Base-by-base conservation (phyloP, 192 early-diverging fungal genomes). In the Diversispora epigaea region DNA sequence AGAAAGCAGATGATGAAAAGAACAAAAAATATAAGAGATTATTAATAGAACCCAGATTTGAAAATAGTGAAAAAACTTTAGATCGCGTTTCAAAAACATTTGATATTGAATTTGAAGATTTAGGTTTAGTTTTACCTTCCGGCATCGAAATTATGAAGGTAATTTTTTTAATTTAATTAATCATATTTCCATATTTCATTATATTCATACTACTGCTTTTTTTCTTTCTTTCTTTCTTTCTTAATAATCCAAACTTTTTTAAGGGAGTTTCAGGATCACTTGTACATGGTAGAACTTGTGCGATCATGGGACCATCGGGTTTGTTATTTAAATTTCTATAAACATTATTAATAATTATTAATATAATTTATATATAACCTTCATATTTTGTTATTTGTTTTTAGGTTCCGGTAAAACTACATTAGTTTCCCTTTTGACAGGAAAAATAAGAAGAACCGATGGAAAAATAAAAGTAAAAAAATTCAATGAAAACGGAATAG, bases 391-490 rank as follows among this genome's bases (percentile, higher is more conserved):
- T 54, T 14, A 17, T 54, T 54, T 4, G 14, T 54, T 17, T 54
- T 58, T 58, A 40, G 85, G 85, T 55, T 79, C 85, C 12, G 87
- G 87, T 25, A 88, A 91, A 56, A 88, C 88, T 1, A 90, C 88
- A 12, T 86, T 89, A 62, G 82, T 90, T 19, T 82, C 85, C 1
- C 82, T 92, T 63, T 74, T 92, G 70, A 92, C 90, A 11, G 87
- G 86, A 39, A 91, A 91, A 58, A 80, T 86, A 15, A 73, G 77
- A 57, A 82, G 87, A 21, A 76, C 80, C 54, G 78, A 75, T 54
- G 91, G 91, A 17, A 72, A 70, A 17, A 79, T 92, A 21, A 63
- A 68, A n/a, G n/a, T n/a, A n/a, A n/a, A n/a, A n/a, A n/a, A n/a
- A n/a, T n/a, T n/a, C n/a, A n/a, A n/a, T n/a, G n/a, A n/a, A n/a